phyloP scores from a whole-genome alignment of 176 grass and related monocot genomes.

The Tillandsia leiboldiana region DNA sequence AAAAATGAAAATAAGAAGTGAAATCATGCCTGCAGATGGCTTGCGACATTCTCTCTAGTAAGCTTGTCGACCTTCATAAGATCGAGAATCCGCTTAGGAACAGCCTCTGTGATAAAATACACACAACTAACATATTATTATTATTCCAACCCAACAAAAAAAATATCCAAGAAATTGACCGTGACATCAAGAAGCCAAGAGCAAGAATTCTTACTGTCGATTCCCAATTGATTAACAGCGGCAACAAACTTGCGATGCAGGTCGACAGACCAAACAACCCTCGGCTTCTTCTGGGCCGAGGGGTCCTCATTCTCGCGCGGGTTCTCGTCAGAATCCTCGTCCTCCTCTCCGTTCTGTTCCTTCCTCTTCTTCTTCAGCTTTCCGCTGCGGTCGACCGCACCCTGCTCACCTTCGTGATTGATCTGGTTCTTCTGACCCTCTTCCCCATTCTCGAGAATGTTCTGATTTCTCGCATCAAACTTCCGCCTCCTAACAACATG shows the following conservation, averaged over 20 bases:
- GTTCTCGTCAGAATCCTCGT: slow-evolving; percentile 9
- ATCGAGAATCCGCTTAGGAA: slow-evolving; percentile 54
- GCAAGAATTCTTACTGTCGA: slow-evolving; percentile 40
- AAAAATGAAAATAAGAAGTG: no score
- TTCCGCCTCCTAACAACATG: slow-evolving; percentile 32
- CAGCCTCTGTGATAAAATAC: slow-evolving; percentile 35
- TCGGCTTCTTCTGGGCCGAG: slow-evolving; percentile 23
- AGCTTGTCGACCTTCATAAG: slow-evolving; percentile 50
- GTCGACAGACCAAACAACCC: slow-evolving; percentile 37
- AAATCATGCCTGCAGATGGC: slow-evolving; percentile 60
- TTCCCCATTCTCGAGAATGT: not conserved
- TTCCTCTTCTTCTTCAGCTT: slow-evolving; percentile 29
- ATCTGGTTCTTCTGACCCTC: not conserved
- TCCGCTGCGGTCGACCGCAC: not conserved
- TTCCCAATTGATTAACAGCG: slow-evolving; percentile 31
- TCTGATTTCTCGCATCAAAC: not conserved
- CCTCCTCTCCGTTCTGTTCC: slow-evolving; percentile 12
- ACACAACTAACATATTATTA: not conserved
- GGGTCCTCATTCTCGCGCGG: not conserved
- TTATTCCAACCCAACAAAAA: not conserved
- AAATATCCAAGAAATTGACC: not conserved
- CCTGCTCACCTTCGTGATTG: slow-evolving; percentile 1
- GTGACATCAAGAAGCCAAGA: not conserved
- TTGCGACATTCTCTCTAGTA: slow-evolving; percentile 49
- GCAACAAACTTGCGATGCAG: slow-evolving; percentile 51